Evolutionary conservation across 768 basidiomycete genomes (phyloP).

Genomic region (Hygrophorus pudorinus): DNA sequence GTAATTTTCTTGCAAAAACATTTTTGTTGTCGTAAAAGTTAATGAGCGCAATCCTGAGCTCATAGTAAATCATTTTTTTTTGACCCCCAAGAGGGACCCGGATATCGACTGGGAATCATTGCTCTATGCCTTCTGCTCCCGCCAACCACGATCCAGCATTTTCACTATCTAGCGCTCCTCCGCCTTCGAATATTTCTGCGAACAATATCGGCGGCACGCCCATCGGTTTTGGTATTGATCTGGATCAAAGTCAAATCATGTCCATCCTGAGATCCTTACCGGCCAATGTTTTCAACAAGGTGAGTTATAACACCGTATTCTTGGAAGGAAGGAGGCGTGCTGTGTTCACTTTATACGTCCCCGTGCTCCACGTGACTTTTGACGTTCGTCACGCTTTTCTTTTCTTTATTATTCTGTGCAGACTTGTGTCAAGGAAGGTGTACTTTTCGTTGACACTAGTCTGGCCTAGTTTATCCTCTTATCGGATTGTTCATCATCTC

Average conservation of each 20-base stretch:
- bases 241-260: constrained; percentile 51
- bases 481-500: constrained; percentile 4
- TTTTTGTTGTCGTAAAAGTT: background rate
- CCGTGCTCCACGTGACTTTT: constrained; percentile 26
- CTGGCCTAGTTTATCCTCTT: no score
- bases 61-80: background rate
- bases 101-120: background rate
- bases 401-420: no score
- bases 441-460: no score
- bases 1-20: background rate
- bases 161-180: constrained; percentile 17
- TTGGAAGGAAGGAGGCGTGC: no score
- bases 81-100: background rate
- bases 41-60: background rate
- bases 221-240: constrained; percentile 18
- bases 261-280: constrained; percentile 48
- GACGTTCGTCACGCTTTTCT: constrained; percentile 8
- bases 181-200: constrained; percentile 15
- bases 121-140: constrained; percentile 20
- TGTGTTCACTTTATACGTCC: no score
- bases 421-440: no score
- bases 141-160: constrained; percentile 29
- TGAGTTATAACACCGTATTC: constrained; percentile 21
- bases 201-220: constrained; percentile 13
- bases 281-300: constrained; percentile 39